Percentiles rank a stretch among this genome's conserved stretches.
These are phyloP conservation scores for Rhizopus delemar DNA, from an alignment of 371 early-diverging fungal genomes.

Conservation along the genomic window DNA sequence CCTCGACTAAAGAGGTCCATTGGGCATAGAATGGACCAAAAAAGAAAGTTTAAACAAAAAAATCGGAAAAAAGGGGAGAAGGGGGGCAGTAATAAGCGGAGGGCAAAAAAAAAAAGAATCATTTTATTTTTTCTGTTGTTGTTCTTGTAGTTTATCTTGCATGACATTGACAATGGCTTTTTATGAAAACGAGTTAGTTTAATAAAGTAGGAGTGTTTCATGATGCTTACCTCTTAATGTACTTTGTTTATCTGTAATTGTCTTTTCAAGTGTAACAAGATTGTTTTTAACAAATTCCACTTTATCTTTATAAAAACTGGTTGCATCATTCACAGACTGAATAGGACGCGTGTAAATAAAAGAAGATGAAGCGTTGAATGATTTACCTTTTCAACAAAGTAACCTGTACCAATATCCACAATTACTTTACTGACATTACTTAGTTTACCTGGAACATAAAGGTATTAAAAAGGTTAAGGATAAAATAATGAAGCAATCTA, in stretches of 20 bases:
- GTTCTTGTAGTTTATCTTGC: conserved; percentile 53
- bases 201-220: background rate
- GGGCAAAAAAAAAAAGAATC: background rate
- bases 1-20: conserved; percentile 40
- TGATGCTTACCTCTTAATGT: conserved; percentile 64
- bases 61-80: background rate
- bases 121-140: conserved; percentile 30
- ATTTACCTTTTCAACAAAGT: conserved; percentile 88
- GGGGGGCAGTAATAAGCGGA: no score
- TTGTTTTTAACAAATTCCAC: conserved; percentile 73
- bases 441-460: conserved; percentile 91
- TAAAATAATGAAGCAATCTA: conserved; percentile 1
- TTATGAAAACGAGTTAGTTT: conserved; percentile 6
- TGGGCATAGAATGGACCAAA: conserved; percentile 5
- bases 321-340: conserved; percentile 72
- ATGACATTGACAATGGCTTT: conserved; percentile 51
- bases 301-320: conserved; percentile 78
- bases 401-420: conserved; percentile 96
- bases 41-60: background rate
- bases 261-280: conserved; percentile 73
- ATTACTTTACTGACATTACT: conserved; percentile 81
- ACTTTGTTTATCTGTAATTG: conserved; percentile 74
- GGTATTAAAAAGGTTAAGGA: conserved; percentile 47
- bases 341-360: background rate
- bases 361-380: background rate